Base-by-base conservation (phyloP, 805 yeast genomes). In the Metschnikowia matae region DNA sequence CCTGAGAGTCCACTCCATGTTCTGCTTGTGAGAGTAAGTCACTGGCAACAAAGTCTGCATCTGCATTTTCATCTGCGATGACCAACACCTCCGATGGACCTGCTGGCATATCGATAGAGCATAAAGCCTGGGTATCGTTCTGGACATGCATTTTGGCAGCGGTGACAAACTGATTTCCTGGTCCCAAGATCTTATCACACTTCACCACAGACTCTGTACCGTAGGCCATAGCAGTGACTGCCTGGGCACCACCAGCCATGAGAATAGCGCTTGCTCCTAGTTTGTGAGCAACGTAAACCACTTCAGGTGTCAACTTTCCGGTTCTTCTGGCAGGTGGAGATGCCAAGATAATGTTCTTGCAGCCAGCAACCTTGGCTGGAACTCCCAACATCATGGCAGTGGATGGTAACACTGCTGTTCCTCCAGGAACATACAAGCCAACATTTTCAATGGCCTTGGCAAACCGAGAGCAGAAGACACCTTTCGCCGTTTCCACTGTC, bases 221-320 rank as follows among this genome's bases (percentile, higher is more conserved):
- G 67, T 94, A 94, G 1, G 99, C 99, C 96, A 94, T 82, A 4
- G 99, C 96, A 43, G 97, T 96, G 47, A 94, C 89, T 5, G 99
- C 99, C 75, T 94, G 99, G 3, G 99, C 99, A 63, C 99, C 99
- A 62, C 99, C 99, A 1, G 99, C 99, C 60, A 94, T 76, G 8
- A 94, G 89, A 62, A 94, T 90, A 60, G 85, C 80, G 52, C 82
- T 78, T 39, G 97, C 98, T 51, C 97, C 97, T 56, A 94, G 84
- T 69, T 90, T 90, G 70, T 89, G 89, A 18, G 99, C 99, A 49
- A 94, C 97, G 61, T 94, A 94, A 15, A 90, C 97, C 48, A 94
- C 97, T 68, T 94, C 99, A 3, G 99, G 98, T 5, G 97, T 89
- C 56, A 94, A 78, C 49, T 82, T 87, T 41, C 99, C 99, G 56